These are phyloP conservation scores for Ganoderma lingzhi DNA, from an alignment of 1,284 basidiomycete genomes.

Conservation along the genomic window DNA sequence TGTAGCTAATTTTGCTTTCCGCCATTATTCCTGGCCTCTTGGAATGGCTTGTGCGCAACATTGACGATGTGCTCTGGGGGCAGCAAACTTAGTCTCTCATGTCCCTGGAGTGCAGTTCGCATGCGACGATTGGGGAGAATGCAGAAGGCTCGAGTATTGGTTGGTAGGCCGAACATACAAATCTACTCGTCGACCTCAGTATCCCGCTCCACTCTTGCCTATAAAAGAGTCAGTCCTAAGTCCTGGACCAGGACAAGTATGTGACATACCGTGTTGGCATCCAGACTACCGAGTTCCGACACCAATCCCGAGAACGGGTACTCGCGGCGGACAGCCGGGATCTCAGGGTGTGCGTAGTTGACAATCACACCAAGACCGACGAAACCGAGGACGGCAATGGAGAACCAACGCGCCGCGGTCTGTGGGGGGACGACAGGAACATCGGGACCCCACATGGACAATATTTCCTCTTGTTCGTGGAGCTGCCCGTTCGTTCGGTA, in stretches of 20 bases:
- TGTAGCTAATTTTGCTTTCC: constrained; percentile 19
- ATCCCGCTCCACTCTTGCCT: constrained; percentile 34
- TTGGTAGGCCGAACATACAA: not conserved
- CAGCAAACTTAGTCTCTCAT: not conserved
- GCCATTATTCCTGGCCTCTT: not conserved
- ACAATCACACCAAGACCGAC: constrained; percentile 63
- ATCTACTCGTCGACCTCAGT: constrained; percentile 37
- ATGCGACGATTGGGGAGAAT: constrained; percentile 20
- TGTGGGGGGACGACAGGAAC: constrained; percentile 63
- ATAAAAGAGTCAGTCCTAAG: constrained; percentile 1
- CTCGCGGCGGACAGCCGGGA: constrained; percentile 69
- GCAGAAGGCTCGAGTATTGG: constrained; percentile 27
- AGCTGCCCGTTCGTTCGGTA: constrained; percentile 48
- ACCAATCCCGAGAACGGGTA: constrained; percentile 80
- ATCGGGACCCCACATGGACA: constrained; percentile 92
- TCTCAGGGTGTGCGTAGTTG: constrained; percentile 63
- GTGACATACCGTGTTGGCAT: constrained; percentile 73
- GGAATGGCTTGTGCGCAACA: not conserved
- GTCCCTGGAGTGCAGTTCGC: not conserved
- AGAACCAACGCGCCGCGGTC: constrained; percentile 69
- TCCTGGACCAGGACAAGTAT: not conserved
- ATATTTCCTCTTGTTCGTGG: constrained; percentile 84
- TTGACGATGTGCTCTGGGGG: not conserved
- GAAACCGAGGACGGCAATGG: constrained; percentile 67
- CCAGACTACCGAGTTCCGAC: constrained; percentile 75